These are phyloP conservation scores for Mycena epipterygia DNA, from an alignment of 768 basidiomycete species.

Conservation along the genomic window DNA sequence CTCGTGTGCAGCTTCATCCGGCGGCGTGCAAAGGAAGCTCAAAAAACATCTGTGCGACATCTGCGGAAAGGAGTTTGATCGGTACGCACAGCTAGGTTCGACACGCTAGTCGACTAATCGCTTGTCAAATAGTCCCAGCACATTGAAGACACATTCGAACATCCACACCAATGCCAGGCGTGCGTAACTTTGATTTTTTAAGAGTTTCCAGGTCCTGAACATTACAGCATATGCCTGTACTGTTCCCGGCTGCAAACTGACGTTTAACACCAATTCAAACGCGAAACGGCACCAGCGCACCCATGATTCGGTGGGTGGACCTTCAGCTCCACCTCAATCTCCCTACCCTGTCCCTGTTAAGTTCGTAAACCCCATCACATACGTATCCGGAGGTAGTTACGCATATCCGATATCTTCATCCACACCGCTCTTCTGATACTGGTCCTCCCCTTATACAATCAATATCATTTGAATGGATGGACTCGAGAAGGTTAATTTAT, in stretches of 20 bases:
- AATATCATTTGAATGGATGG: no score
- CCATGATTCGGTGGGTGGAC: no score
- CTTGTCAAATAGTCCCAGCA: background rate
- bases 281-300: background rate
- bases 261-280: background rate
- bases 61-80: background rate
- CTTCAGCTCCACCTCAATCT: no score
- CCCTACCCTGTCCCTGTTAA: no score
- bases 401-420: no score
- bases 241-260: background rate
- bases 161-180: background rate
- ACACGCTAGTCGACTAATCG: background rate
- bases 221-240: background rate
- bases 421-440: no score
- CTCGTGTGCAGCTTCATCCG: no score
- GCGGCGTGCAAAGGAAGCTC: no score
- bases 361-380: no score
- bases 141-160: background rate
- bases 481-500: no score
- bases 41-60: background rate
- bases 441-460: no score
- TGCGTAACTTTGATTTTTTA: background rate
- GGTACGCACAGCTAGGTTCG: background rate
- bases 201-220: background rate
- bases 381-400: no score